Evolutionary conservation across 768 basidiomycete genomes (phyloP).

Genomic region (Tephrocybe sp.): DNA sequence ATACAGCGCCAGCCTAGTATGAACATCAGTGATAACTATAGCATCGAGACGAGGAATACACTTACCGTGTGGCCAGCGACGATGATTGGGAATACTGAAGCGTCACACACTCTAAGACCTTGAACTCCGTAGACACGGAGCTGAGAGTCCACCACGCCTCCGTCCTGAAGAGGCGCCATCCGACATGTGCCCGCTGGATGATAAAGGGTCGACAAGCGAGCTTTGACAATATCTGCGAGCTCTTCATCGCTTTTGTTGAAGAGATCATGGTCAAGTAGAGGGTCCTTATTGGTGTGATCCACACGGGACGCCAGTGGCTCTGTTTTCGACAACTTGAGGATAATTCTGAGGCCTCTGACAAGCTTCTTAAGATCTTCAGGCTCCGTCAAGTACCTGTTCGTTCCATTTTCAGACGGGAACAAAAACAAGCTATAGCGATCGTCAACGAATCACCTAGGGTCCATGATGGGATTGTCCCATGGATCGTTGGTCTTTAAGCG

Average conservation of each 20-base stretch:
- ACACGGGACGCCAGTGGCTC: slow-evolving; percentile 39
- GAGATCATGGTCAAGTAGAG: slow-evolving; percentile 40
- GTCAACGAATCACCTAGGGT: slow-evolving; percentile 41
- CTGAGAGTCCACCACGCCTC: slow-evolving; percentile 38
- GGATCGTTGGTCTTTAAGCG: slow-evolving; percentile 40
- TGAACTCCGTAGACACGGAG: slow-evolving; percentile 41
- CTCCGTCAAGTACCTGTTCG: slow-evolving; percentile 38
- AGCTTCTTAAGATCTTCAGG: slow-evolving; percentile 43
- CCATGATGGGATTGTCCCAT: slow-evolving; percentile 41
- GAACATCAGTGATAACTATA: slow-evolving; percentile 1
- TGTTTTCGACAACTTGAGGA: slow-evolving; percentile 37
- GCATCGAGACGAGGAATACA: not conserved
- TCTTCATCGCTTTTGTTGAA: slow-evolving; percentile 41
- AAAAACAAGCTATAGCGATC: too few relatives aligned
- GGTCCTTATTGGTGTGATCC: slow-evolving; percentile 30
- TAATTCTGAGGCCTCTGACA: slow-evolving; percentile 38
- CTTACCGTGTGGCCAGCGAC: slow-evolving; percentile 49
- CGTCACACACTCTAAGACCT: slow-evolving; percentile 47
- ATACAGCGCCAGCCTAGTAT: slow-evolving; percentile 28
- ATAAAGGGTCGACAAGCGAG: slow-evolving; percentile 47
- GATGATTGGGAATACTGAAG: slow-evolving; percentile 45
- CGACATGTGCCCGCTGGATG: slow-evolving; percentile 47
- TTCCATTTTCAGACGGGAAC: too few relatives aligned
- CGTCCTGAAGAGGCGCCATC: slow-evolving; percentile 41
- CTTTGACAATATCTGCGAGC: slow-evolving; percentile 38